Evolutionary conservation across 2,329 filamentous ascomycete species (phyloP).

Genomic region (Trichophyton mentagrophytes): DNA sequence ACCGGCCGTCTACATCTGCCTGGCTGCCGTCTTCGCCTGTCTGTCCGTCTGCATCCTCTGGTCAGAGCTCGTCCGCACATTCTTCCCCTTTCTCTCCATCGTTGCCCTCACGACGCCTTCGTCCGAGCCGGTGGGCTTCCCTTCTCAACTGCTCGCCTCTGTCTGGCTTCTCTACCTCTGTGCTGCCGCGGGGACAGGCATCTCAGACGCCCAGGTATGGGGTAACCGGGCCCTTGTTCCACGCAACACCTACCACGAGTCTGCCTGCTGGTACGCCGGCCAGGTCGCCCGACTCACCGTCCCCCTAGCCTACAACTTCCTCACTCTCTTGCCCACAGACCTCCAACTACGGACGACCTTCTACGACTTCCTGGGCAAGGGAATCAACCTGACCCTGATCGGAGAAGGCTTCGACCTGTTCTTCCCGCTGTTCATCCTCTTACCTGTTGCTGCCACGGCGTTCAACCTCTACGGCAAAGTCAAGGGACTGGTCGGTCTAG

Average conservation of each 20-base stretch:
- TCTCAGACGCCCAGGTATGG: slow-evolving; percentile 95
- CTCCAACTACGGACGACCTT: slow-evolving; percentile 72
- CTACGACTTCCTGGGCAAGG: slow-evolving; percentile 69
- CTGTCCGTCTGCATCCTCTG: slow-evolving; percentile 78
- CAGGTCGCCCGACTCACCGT: slow-evolving; percentile 88
- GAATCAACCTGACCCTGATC: slow-evolving; percentile 71
- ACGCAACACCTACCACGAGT: slow-evolving; percentile 83
- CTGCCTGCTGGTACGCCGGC: slow-evolving; percentile 88
- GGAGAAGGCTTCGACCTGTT: slow-evolving; percentile 75
- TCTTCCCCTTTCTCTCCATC: slow-evolving; percentile 61
- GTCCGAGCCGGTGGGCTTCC: slow-evolving; percentile 67
- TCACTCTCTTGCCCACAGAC: slow-evolving; percentile 66
- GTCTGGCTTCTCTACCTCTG: slow-evolving; percentile 96
- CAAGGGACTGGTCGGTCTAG: slow-evolving; percentile 65
- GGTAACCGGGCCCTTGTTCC: slow-evolving; percentile 80
- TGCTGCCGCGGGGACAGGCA: slow-evolving; percentile 68
- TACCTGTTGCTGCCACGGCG: slow-evolving; percentile 72
- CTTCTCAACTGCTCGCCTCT: slow-evolving; percentile 70
- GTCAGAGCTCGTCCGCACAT: slow-evolving; percentile 83
- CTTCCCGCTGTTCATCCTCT: slow-evolving; percentile 75
- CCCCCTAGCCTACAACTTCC: slow-evolving; percentile 88
- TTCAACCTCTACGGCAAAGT: slow-evolving; percentile 83
- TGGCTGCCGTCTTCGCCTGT: slow-evolving; percentile 55
- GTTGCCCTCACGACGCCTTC: slow-evolving; percentile 46
- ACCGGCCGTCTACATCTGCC: slow-evolving; percentile 51